These are phyloP conservation scores for Pestalotiopsis sp. DNA, from an alignment of 2,329 filamentous ascomycete species.

Conservation along the genomic window DNA sequence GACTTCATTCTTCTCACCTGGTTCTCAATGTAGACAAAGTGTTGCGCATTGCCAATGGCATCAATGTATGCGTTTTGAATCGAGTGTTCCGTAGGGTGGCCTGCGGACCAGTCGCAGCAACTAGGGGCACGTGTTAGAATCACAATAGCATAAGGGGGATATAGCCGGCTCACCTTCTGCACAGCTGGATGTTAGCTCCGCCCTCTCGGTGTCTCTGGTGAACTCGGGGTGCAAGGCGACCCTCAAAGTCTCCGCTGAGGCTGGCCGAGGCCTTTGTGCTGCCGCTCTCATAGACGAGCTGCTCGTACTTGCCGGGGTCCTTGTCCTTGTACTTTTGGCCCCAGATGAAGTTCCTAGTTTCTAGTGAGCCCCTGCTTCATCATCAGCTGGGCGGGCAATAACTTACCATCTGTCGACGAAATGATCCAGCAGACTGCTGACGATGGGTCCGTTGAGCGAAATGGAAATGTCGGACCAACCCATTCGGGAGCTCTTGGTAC, in stretches of 20 bases:
- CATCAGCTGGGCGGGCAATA: too few species aligned
- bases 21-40: constrained; percentile 83
- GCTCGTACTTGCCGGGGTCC: constrained; percentile 53
- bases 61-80: constrained; percentile 85
- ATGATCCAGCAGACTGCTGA: constrained; percentile 74
- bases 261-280: constrained; percentile 21
- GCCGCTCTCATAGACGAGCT: constrained; percentile 24
- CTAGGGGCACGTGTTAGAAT: constrained; percentile 30
- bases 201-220: constrained; percentile 34
- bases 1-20: constrained; percentile 42
- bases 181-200: constrained; percentile 48
- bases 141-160: too few species aligned
- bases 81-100: constrained; percentile 66
- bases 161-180: constrained; percentile 41
- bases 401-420: constrained; percentile 79
- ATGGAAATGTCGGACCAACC: constrained; percentile 90
- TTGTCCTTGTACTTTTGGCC: constrained; percentile 72
- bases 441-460: constrained; percentile 73
- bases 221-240: constrained; percentile 44
- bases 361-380: constrained; percentile 17
- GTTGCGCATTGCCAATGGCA: constrained; percentile 67
- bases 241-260: constrained; percentile 44
- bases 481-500: constrained; percentile 81
- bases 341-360: constrained; percentile 76
- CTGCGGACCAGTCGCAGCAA: constrained; percentile 54